phyloP scores from a whole-genome alignment of 1,284 basidiomycete species.

The Xerocomus amazonicus region DNA sequence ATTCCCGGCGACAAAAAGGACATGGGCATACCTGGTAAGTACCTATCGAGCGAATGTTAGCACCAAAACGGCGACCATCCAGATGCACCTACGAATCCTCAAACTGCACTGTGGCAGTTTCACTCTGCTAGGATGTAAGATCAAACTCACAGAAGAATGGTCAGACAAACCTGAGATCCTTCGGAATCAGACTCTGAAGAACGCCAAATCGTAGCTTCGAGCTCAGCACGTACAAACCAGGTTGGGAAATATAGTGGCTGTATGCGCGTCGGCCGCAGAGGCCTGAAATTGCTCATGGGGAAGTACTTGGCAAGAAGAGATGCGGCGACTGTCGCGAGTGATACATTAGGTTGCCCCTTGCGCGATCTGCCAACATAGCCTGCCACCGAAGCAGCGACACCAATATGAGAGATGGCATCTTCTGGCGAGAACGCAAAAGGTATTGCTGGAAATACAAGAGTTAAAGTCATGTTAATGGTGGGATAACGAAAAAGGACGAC shows the following conservation, averaged over 20 bases:
- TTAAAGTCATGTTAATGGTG: conserved; percentile 9
- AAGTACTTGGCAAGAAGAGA: conserved; percentile 32
- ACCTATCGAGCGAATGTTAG: conserved; percentile 20
- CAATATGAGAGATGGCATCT: conserved; percentile 32
- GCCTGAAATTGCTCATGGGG: conserved; percentile 23
- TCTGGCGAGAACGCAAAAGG: conserved; percentile 37
- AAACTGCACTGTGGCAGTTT: conserved; percentile 22
- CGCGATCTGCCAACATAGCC: conserved; percentile 16
- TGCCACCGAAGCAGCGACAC: conserved; percentile 16
- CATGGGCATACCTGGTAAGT: conserved; percentile 26
- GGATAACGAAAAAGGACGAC: conserved; percentile 23
- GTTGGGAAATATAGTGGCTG: conserved; percentile 56
- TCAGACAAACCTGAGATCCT: conserved; percentile 22
- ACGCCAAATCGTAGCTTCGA: conserved; percentile 36
- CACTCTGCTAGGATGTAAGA: conserved; percentile 16
- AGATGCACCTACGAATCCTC: conserved; percentile 25
- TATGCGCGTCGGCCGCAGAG: conserved; percentile 31
- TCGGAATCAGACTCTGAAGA: conserved; percentile 22
- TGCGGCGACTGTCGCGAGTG: conserved; percentile 11
- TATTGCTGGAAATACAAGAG: conserved; percentile 29
- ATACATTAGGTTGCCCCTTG: conserved; percentile 15
- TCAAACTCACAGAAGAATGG: not conserved
- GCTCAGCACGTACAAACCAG: conserved; percentile 57
- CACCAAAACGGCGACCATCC: not conserved
- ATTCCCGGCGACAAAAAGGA: not conserved